Evolutionary conservation across 805 yeast genomes (phyloP).

Genomic region (Starmerella geochares): DNA sequence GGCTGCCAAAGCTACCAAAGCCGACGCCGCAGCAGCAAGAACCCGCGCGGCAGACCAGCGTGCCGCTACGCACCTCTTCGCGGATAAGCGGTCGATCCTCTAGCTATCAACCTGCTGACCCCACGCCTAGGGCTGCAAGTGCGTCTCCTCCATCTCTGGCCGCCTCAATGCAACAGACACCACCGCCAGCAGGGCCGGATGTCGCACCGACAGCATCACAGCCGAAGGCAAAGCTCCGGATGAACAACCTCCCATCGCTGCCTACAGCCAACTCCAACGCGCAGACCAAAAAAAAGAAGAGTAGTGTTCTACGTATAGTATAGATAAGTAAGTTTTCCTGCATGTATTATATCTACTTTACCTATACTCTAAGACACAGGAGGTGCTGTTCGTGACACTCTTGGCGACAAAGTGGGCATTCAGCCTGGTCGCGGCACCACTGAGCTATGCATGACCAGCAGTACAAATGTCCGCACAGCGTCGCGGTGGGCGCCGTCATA

Average conservation of each 20-base stretch:
- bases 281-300: constrained; percentile 8
- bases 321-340: constrained; percentile 18
- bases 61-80: not conserved
- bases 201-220: not conserved
- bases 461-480: constrained; percentile 84
- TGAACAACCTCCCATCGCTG: constrained; percentile 12
- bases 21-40: not conserved
- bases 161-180: not conserved
- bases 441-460: constrained; percentile 87
- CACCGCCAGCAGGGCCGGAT: too few species aligned
- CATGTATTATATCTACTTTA: not conserved
- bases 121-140: not conserved
- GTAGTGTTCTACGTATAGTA: constrained; percentile 18
- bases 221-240: not conserved
- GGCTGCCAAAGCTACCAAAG: not conserved
- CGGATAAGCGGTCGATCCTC: not conserved
- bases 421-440: constrained; percentile 80
- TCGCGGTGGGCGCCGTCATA: constrained; percentile 74
- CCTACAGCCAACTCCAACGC: constrained; percentile 5
- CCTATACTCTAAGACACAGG: constrained; percentile 40
- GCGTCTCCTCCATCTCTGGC: not conserved
- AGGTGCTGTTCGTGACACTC: constrained; percentile 51
- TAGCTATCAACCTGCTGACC: not conserved
- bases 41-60: constrained; percentile 5
- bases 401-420: constrained; percentile 87